These are phyloP conservation scores for Malus hybrid DNA, from an alignment of 331 rosid species.

Conservation along the genomic window DNA sequence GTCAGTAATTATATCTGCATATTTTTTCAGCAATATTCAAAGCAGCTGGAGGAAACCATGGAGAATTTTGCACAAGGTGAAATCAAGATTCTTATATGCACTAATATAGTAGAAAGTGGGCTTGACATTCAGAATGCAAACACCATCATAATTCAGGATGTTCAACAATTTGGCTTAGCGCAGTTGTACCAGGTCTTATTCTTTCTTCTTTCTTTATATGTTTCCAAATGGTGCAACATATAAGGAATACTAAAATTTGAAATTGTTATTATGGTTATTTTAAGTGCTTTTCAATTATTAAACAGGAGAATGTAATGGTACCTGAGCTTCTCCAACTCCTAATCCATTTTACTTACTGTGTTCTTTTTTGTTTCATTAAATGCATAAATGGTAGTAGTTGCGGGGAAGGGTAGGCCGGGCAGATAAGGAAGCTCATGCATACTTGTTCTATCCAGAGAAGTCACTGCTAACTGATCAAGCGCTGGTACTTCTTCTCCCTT, in stretches of 20 bases:
- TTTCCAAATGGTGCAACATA: not conserved
- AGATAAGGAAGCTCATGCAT: constrained; percentile 91
- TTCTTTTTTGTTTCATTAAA: constrained; percentile 2
- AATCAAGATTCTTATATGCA: constrained; percentile 75
- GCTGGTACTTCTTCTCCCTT: constrained; percentile 41
- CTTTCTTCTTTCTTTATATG: constrained; percentile 14
- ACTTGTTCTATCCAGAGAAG: constrained; percentile 83
- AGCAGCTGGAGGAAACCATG: constrained; percentile 90
- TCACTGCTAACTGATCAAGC: constrained; percentile 73
- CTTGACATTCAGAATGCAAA: constrained; percentile 98
- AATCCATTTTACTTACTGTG: not conserved
- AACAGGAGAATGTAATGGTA: not conserved
- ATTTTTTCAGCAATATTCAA: constrained; percentile 74
- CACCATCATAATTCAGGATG: constrained; percentile 93
- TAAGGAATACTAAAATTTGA: not conserved
- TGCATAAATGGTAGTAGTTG: constrained; percentile 42
- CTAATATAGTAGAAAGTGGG: constrained; percentile 95
- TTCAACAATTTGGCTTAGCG: constrained; percentile 96
- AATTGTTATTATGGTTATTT: not conserved
- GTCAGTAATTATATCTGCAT: not conserved
- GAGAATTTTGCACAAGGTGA: constrained; percentile 79
- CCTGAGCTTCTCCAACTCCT: not conserved
- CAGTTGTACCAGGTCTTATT: constrained; percentile 84
- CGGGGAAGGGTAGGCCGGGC: constrained; percentile 99
- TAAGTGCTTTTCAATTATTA: not conserved